These are phyloP conservation scores for Zostera marina DNA, from an alignment of 116 monocot species.

Conservation along the genomic window DNA sequence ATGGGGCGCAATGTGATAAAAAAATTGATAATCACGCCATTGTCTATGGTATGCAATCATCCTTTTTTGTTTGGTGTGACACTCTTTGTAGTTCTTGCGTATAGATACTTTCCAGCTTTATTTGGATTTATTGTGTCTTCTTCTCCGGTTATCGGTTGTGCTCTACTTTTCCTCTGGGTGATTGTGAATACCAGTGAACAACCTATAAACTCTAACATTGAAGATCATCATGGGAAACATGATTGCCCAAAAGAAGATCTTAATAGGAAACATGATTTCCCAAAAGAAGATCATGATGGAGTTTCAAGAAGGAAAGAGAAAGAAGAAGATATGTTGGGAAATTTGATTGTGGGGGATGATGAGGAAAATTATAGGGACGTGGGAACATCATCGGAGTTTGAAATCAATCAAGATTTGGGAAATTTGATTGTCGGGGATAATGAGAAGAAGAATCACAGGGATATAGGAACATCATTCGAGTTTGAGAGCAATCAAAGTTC, in stretches of 20 bases:
- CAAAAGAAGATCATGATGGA: neutral
- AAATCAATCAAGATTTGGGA: slow-evolving; percentile 62
- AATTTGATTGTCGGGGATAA: slow-evolving; percentile 71
- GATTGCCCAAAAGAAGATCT: neutral
- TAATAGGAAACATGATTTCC: neutral
- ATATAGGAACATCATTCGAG: slow-evolving; percentile 50
- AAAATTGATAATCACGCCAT: slow-evolving; percentile 3
- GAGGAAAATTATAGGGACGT: slow-evolving; percentile 53
- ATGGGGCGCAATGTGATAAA: slow-evolving; percentile 3
- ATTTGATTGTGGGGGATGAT: slow-evolving; percentile 73
- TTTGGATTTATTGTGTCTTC: slow-evolving; percentile 38
- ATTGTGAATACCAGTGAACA: slow-evolving; percentile 39
- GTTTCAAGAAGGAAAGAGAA: slow-evolving; percentile 40
- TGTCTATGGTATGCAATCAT: slow-evolving; percentile 15
- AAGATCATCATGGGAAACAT: slow-evolving; percentile 1
- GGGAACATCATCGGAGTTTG: slow-evolving; percentile 40
- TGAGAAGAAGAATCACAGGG: slow-evolving; percentile 46
- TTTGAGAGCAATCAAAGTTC: slow-evolving; percentile 60
- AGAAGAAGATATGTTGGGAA: slow-evolving; percentile 47
- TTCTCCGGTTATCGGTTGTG: slow-evolving; percentile 44
- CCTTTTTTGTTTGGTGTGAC: slow-evolving; percentile 18
- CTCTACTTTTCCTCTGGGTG: slow-evolving; percentile 36
- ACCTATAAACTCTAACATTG: slow-evolving; percentile 16
- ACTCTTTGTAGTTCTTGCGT: slow-evolving; percentile 21
- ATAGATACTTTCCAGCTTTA: slow-evolving; percentile 26